Evolutionary conservation across 768 basidiomycete species (phyloP), one percentile per base, ranked within the genome.

Genomic region (Lepiota subincarnata): DNA sequence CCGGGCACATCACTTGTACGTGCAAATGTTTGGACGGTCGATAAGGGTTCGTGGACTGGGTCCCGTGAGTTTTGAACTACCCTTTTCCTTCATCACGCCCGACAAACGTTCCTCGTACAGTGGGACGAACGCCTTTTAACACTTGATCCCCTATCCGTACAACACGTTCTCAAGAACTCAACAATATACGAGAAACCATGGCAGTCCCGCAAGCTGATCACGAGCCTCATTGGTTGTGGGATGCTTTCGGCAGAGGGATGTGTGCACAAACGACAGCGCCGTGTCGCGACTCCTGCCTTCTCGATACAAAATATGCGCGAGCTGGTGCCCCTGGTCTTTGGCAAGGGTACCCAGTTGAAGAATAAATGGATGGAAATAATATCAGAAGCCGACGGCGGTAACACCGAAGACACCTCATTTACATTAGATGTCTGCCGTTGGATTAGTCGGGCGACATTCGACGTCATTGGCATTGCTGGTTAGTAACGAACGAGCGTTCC

Each of bases 401-500:
- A 59, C 11, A 7, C 24, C 3, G 22, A 48, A 50, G 41, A 44
- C 24, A 36, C 52, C 26, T 38, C 45, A 16, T 20, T 65, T 54
- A 69, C 60, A 61, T 63, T 97, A 20, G 90, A 97, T 61, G 81
- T 94, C 6, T 84, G 81, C 62, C 82, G 80, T 59, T 95, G 88
- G 87, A 68, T 94, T 31, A 87, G 84, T 57, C 78, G 91, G 39
- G 84, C 86, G 7, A 92, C 92, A 0, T 89, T 97, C 62, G 94
- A 96, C 66, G 85, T 95, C 40, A 92, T 97, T 59, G 94, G 92
- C 1, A 66, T 90, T n/a, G 89, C 92, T 38, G 89, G 89, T 89
- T 51, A 42, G 73, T 64, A 6, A 19, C 18, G 16, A 8, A 20
- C 13, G 19, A 18, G 5, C 5, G n/a, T n/a, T 2, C 2, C 24